These are phyloP conservation scores for Tetrahymena thermophila DNA, from an alignment of 73 alveolate species.

Conservation along the genomic window DNA sequence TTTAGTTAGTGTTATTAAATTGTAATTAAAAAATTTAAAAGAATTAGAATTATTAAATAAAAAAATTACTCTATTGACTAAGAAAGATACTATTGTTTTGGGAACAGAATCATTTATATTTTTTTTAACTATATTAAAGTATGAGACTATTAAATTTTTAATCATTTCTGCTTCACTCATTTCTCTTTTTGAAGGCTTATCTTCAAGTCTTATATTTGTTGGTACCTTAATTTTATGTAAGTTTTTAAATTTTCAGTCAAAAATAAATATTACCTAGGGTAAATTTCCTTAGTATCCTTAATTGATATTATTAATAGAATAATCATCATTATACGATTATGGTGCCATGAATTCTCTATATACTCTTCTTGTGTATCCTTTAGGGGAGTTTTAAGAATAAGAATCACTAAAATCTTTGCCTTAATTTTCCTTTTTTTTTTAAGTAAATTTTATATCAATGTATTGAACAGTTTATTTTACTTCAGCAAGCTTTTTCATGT, in stretches of 20 bases:
- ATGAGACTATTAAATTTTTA: constrained; percentile 61
- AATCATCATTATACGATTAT: not conserved
- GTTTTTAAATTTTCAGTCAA: constrained; percentile 12
- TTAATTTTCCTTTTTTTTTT: constrained; percentile 1
- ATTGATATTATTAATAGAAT: not conserved
- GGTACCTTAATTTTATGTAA: constrained; percentile 9
- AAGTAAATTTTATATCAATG: not conserved
- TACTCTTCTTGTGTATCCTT: not conserved
- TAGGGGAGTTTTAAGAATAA: not conserved
- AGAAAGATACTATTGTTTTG: constrained; percentile 63
- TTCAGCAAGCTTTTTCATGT: constrained; percentile 8
- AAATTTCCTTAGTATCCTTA: not conserved
- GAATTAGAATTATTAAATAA: too few relatives aligned
- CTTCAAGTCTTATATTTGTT: constrained; percentile 4
- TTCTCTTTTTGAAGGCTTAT: constrained; percentile 26
- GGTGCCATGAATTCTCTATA: not conserved
- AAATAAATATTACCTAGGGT: not conserved
- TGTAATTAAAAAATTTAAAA: too few relatives aligned
- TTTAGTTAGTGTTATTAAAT: too few relatives aligned
- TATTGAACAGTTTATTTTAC: not conserved
- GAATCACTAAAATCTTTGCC: not conserved
- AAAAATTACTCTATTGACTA: constrained; percentile 45
- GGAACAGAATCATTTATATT: constrained; percentile 71
- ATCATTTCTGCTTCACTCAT: constrained; percentile 64
- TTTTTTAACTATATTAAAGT: constrained; percentile 64